These are phyloP conservation scores for Yarrowia osloensis DNA, from an alignment of 805 yeast species.

Conservation along the genomic window DNA sequence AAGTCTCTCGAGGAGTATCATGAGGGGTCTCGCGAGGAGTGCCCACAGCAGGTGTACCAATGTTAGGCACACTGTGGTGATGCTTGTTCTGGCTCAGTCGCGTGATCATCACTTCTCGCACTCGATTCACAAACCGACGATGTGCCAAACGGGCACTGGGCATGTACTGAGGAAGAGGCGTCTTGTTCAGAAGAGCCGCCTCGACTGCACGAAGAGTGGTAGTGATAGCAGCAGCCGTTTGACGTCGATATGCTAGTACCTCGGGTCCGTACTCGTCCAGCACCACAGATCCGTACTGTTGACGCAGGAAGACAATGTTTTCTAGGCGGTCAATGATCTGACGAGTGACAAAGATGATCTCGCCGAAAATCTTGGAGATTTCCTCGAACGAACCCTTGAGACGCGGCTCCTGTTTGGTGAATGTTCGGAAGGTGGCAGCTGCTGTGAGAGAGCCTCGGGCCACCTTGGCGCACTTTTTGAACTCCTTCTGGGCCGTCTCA, in stretches of 20 bases:
- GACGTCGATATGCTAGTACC: slow-evolving; percentile 50
- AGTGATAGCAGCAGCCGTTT: slow-evolving; percentile 47
- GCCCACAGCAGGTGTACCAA: slow-evolving; percentile 15
- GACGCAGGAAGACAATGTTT: slow-evolving; percentile 48
- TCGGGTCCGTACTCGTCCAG: slow-evolving; percentile 49
- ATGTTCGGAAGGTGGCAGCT: slow-evolving; percentile 44
- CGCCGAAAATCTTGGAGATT: slow-evolving; percentile 47
- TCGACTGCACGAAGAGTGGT: slow-evolving; percentile 48
- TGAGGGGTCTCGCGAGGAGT: slow-evolving; percentile 5
- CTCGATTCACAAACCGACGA: slow-evolving; percentile 49
- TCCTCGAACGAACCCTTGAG: slow-evolving; percentile 51
- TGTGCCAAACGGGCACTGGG: slow-evolving; percentile 55
- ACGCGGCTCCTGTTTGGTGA: slow-evolving; percentile 48
- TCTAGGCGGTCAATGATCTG: slow-evolving; percentile 53
- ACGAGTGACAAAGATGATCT: slow-evolving; percentile 50
- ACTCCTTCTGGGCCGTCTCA: slow-evolving; percentile 42
- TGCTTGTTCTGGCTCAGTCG: slow-evolving; percentile 11
- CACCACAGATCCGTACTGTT: slow-evolving; percentile 50
- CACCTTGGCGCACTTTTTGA: slow-evolving; percentile 43
- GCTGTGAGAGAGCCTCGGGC: slow-evolving; percentile 47
- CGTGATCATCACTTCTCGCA: slow-evolving; percentile 44
- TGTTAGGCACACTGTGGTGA: slow-evolving; percentile 3
- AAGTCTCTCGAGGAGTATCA: background rate
- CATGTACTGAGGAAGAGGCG: slow-evolving; percentile 53
- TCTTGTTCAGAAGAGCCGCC: slow-evolving; percentile 48